Percentiles rank a stretch among this genome's conserved stretches.
phyloP scores from a whole-genome alignment of 1,284 basidiomycete genomes.

The Sporisorium graminicola region DNA sequence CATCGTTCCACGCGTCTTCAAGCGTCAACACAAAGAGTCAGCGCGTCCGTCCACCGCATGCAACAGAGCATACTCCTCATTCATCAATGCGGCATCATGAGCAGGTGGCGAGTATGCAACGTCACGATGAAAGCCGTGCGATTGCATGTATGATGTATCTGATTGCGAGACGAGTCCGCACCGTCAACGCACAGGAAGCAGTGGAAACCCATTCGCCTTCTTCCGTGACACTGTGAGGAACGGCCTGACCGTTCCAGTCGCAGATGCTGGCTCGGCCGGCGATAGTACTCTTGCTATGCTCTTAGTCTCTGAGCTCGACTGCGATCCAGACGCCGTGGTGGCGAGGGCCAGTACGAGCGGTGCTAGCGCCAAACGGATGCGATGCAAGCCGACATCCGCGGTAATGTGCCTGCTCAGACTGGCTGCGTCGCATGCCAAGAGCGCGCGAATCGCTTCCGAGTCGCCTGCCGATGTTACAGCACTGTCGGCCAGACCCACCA shows the following conservation, averaged over 20 bases:
- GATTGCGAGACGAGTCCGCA: neutral
- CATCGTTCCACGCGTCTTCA: conserved; percentile 9
- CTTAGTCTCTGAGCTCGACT: neutral
- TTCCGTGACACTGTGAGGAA: conserved; percentile 22
- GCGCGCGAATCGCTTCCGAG: conserved; percentile 9
- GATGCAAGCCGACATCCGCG: conserved; percentile 13
- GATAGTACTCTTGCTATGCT: neutral
- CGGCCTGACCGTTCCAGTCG: conserved; percentile 15
- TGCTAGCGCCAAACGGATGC: conserved; percentile 25
- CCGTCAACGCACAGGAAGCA: conserved; percentile 32
- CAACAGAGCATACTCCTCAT: neutral
- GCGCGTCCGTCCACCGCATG: neutral
- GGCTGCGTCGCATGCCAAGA: conserved; percentile 19
- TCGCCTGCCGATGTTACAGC: conserved; percentile 8
- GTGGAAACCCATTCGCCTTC: conserved; percentile 25
- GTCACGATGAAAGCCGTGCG: neutral
- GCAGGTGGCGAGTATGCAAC: neutral
- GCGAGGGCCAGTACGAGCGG: conserved; percentile 30
- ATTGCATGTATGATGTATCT: neutral
- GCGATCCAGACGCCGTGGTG: conserved; percentile 10
- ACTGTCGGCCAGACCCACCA: conserved; percentile 2
- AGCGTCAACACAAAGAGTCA: conserved; percentile 9
- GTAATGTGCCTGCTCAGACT: conserved; percentile 14
- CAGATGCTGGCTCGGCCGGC: conserved; percentile 34
- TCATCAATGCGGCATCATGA: neutral